phyloP scores from a whole-genome alignment of 192 early-diverging fungal species.

The Coemansia sp. region DNA sequence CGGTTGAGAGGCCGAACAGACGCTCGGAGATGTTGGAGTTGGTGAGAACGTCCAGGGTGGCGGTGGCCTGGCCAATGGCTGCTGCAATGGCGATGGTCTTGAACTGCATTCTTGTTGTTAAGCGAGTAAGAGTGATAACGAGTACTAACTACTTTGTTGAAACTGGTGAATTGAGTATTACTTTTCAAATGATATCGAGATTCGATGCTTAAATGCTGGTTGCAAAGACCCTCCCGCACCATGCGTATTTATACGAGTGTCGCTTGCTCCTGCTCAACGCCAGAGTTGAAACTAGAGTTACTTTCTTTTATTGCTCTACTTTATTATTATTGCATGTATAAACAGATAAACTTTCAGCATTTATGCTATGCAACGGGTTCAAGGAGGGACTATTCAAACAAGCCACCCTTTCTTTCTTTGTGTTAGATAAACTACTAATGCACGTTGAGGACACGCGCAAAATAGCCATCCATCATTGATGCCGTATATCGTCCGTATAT shows the following conservation, averaged over 20 bases:
- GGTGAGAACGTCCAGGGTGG: slow-evolving; percentile 49
- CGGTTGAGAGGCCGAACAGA: slow-evolving; percentile 46
- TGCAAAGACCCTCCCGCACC: not conserved
- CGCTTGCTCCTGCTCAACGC: no score
- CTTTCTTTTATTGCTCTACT: no score
- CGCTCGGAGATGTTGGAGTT: slow-evolving; percentile 54
- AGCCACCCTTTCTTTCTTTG: not conserved
- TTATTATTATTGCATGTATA: no score
- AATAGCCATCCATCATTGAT: not conserved
- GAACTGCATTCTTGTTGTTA: slow-evolving; percentile 37
- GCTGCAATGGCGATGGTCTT: slow-evolving; percentile 51
- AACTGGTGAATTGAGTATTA: not conserved
- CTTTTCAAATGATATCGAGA: no score
- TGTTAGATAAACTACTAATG: not conserved
- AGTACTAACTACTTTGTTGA: not conserved
- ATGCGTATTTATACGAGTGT: not conserved
- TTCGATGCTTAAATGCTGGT: not conserved
- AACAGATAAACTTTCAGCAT: no score
- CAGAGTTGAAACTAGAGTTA: no score
- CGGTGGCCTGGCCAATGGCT: slow-evolving; percentile 54
- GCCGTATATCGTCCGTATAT: not conserved
- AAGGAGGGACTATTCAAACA: not conserved
- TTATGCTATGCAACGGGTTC: no score
- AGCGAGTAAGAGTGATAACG: not conserved
- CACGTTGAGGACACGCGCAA: no score